These are phyloP conservation scores for Ceriops decandra DNA, from an alignment of 345 rosid species.

Conservation along the genomic window DNA sequence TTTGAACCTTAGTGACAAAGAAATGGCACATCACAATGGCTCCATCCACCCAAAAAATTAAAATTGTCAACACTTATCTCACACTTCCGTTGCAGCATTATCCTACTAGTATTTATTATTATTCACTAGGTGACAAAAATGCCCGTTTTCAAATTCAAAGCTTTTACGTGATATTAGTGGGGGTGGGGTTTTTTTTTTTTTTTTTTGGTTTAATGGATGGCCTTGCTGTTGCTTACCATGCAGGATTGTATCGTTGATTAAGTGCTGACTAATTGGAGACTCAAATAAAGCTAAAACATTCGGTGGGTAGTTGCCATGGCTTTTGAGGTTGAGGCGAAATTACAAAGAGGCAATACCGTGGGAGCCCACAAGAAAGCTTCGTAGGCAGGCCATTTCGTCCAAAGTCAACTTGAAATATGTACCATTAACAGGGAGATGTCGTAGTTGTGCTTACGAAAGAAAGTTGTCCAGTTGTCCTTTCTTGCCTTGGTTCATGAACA, in stretches of 20 bases:
- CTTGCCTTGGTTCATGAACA: too few species aligned
- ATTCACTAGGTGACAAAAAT: slow-evolving; percentile 3
- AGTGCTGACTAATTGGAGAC: background rate
- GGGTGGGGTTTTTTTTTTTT: too few species aligned
- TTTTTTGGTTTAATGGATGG: background rate
- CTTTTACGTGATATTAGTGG: too few species aligned
- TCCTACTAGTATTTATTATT: background rate
- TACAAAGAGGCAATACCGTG: background rate
- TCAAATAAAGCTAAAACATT: background rate
- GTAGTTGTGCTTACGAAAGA: background rate
- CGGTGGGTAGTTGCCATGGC: slow-evolving; percentile 4
- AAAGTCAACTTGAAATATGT: slow-evolving; percentile 12
- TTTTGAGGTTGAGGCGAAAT: background rate
- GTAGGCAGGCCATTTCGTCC: background rate
- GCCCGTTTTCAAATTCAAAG: background rate
- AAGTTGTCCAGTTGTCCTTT: background rate
- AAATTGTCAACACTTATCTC: slow-evolving; percentile 18
- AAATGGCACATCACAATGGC: background rate
- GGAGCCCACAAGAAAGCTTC: background rate
- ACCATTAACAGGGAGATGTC: background rate
- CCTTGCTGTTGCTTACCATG: slow-evolving; percentile 4
- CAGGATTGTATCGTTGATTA: background rate
- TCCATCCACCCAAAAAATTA: background rate
- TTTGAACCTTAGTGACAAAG: background rate
- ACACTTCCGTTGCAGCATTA: slow-evolving; percentile 9